Base-by-base conservation (phyloP, 352 stramenopile genomes). In the Paralagenidium karlingii region DNA sequence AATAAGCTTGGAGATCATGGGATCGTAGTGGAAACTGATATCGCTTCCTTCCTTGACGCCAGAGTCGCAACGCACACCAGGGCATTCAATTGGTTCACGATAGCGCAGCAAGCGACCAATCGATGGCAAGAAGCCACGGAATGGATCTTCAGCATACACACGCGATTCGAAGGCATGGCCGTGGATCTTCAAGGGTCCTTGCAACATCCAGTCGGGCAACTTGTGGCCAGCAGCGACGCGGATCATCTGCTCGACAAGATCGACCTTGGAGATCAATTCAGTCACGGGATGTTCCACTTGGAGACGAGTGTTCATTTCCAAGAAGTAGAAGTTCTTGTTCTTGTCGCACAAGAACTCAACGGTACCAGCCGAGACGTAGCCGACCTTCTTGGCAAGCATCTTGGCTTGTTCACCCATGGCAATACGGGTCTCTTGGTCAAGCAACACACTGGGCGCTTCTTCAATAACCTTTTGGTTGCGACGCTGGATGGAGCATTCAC, bases 381-480 rank as follows among this genome's bases (percentile, higher is more conserved):
- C 68, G 16, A 98, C 91, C 20, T 88, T 79, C 53, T 80, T 74
- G 13, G 88, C 94, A 12, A 98, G 63, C 53, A 77, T 78, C 31
- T 84, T 82, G 3, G 95, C 94, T 58, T 98, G 86, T 42, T 76
- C 53, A 25, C 63, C 65, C 63, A 80, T 80, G 18, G 71, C 76
- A 19, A 53, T 38, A 25, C 90, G 73, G 19, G 87, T 97, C 45
- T 95, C 84, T 0, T 74, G 69, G 16, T 82, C 80, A 6, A 99
- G 55, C 19, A 97, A 53, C 34, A 85, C 66, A 22, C 68, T 93
- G 6, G 92, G 92, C 22, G 75, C 82, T 52, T 98, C 94, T 51
- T 98, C 92, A 20, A 98, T 68, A 8, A 98, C 84, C 63, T 99
- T 99, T 68, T 99, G 94, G 66, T 99, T 97, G 31, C 94, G 68